Evolutionary conservation across 169 alveolate genomes (phyloP), one percentile per base, ranked within the genome.

Genomic region (Plasmodium gonderi): DNA sequence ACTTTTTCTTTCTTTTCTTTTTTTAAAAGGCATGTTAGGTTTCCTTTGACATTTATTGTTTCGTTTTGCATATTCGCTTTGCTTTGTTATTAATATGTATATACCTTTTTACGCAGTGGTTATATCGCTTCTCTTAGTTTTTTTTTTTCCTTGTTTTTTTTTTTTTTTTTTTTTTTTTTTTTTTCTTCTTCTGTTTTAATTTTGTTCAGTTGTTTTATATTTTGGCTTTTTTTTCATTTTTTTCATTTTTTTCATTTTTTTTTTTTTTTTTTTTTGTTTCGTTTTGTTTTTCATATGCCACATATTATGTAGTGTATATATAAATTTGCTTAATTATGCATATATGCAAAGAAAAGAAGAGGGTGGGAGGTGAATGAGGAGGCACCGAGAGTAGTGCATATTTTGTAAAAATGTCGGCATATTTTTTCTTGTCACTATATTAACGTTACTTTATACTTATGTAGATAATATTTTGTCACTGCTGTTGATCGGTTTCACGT

Each of bases 351-450:
- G 38, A 36, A 7, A 60, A 60, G 26, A 60, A 60, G 72, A 23
- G 72, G 12, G 20, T 23, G 17, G 40, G 40, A 60, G 26, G 72
- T 23, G 20, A 60, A 23, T 36, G 40, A 60, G 26, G 72, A 60
- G 72, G 72, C 36, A 36, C 72, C 36, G 36, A 60, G 72, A n/a
- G 72, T n/a, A 60, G 40, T 60, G 72, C 36, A 60, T 60, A 60
- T 60, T 14, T 17, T 60, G 26, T n/a, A 60, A 20, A 20, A 20
- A 29, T 3, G 1, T 7, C 68, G 68, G 68, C 4, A 51, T n/a
- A 51, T 51, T 1, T 51, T 51, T 51, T 51, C 20, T 12, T 20
- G 11, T 36, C 69, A 29, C 11, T 4, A 2, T 3, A 17, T 11
- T 0, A 17, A 33, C 72, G 40, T 8, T 60, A 60, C 72, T 14